Evolutionary conservation across 2,329 filamentous ascomycete genomes (phyloP).

Genomic region (Chaetomium sp.): DNA sequence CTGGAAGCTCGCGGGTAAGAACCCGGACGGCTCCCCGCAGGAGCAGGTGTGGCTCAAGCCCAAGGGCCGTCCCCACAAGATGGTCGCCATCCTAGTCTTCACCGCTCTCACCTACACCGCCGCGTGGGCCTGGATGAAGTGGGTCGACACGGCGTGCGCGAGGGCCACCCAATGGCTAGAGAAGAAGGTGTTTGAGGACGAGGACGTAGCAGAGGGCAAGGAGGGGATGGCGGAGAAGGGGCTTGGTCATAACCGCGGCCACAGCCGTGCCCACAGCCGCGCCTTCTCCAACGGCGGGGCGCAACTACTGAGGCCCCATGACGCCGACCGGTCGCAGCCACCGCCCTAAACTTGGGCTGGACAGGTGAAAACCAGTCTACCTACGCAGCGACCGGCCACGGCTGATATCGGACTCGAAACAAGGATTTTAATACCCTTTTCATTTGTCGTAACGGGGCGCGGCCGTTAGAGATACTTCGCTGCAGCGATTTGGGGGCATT

Average conservation of each 20-base stretch:
- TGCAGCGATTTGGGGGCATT: not conserved
- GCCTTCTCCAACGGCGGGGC: slow-evolving; percentile 13
- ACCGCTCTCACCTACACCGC: slow-evolving; percentile 50
- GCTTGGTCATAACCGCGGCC: slow-evolving; percentile 27
- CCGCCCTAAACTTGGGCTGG: slow-evolving; percentile 3
- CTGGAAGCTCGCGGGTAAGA: slow-evolving; percentile 31
- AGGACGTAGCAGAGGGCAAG: slow-evolving; percentile 42
- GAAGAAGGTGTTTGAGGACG: slow-evolving; percentile 49
- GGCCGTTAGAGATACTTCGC: not conserved
- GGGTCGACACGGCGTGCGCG: slow-evolving; percentile 54
- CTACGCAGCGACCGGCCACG: not conserved
- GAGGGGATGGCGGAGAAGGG: slow-evolving; percentile 36
- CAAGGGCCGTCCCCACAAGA: slow-evolving; percentile 41
- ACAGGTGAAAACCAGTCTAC: too few species aligned
- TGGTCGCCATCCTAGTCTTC: slow-evolving; percentile 50
- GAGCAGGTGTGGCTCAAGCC: slow-evolving; percentile 47
- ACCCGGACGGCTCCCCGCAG: slow-evolving; percentile 46
- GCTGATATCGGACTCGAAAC: not conserved
- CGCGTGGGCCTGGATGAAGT: slow-evolving; percentile 54
- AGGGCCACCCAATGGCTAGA: slow-evolving; percentile 51
- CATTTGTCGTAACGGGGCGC: not conserved
- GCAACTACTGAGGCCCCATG: slow-evolving; percentile 3
- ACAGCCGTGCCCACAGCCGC: slow-evolving; percentile 26
- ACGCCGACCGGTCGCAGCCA: slow-evolving; percentile 14
- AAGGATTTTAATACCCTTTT: not conserved